A percentile compares a stretch with the other conserved stretches of the same genome.
phyloP scores from a whole-genome alignment of 768 basidiomycete species.

The Rhizopogon vesiculosus region DNA sequence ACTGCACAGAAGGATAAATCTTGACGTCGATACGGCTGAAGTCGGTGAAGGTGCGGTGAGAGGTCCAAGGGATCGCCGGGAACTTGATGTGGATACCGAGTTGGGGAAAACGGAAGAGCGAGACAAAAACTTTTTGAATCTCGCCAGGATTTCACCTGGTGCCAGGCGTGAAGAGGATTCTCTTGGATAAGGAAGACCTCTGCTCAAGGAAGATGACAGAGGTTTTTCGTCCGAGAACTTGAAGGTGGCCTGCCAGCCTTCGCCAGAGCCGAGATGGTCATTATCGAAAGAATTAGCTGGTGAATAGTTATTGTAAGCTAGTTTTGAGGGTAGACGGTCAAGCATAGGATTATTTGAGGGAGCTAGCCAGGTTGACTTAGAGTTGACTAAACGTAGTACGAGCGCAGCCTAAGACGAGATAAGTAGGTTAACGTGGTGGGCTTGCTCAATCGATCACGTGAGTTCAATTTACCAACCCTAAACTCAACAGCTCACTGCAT shows the following conservation, averaged over 20 bases:
- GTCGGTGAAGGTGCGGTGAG: slow-evolving; percentile 11
- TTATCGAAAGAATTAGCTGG: slow-evolving; percentile 13
- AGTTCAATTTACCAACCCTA: slow-evolving; percentile 15
- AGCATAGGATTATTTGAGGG: slow-evolving; percentile 7
- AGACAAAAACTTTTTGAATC: slow-evolving; percentile 13
- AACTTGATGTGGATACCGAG: slow-evolving; percentile 18
- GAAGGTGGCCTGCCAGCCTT: slow-evolving; percentile 21
- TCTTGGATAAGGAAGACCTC: slow-evolving; percentile 2
- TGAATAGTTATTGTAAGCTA: slow-evolving; percentile 10
- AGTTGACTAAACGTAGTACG: background rate
- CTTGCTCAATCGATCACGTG: slow-evolving; percentile 19
- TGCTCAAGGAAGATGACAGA: slow-evolving; percentile 1
- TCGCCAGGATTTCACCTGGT: slow-evolving; percentile 8
- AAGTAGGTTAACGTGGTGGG: background rate
- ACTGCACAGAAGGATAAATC: slow-evolving; percentile 76
- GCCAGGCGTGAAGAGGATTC: slow-evolving; percentile 5
- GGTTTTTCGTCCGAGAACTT: slow-evolving; percentile 7
- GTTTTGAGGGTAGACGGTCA: slow-evolving; percentile 3
- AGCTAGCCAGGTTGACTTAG: background rate
- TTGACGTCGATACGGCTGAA: slow-evolving; percentile 27
- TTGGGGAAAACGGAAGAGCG: slow-evolving; percentile 11
- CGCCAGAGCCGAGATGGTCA: slow-evolving; percentile 9
- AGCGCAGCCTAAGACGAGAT: too few species aligned
- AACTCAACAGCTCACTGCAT: slow-evolving; percentile 5
- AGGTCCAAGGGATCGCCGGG: slow-evolving; percentile 18